These are phyloP conservation scores for Candida silvatica DNA, from an alignment of 805 yeast genomes.

Conservation along the genomic window DNA sequence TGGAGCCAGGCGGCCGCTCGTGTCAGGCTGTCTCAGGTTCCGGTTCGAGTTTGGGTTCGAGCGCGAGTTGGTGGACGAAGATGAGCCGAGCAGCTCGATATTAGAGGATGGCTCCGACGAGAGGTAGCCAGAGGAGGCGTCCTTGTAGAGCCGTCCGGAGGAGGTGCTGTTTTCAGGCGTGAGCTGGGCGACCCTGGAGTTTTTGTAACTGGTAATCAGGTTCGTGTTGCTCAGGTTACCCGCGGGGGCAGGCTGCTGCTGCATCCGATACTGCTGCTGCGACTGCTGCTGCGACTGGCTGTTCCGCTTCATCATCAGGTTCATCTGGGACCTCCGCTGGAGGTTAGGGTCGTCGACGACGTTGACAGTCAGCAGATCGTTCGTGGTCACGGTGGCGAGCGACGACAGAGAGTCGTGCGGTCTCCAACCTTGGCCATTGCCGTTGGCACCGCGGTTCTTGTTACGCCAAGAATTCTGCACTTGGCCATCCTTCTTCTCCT, in stretches of 20 bases:
- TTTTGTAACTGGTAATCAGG: conserved; percentile 2
- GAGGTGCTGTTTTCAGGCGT: background rate
- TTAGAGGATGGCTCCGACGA: conserved; percentile 2
- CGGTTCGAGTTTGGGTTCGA: too few species aligned
- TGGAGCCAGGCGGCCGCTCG: background rate
- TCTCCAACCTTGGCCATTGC: conserved; percentile 28
- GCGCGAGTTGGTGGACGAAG: background rate
- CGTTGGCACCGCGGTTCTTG: conserved; percentile 20
- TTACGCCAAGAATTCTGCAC: conserved; percentile 57
- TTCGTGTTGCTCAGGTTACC: background rate
- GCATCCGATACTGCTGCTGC: background rate
- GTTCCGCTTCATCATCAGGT: conserved; percentile 7
- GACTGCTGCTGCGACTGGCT: background rate
- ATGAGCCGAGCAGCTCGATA: conserved; percentile 2
- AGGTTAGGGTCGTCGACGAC: conserved; percentile 53
- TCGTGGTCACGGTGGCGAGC: conserved; percentile 77
- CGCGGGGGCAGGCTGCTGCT: background rate
- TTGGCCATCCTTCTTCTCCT: conserved; percentile 6
- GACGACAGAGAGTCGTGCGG: conserved; percentile 64
- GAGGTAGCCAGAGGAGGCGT: background rate
- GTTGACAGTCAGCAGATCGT: conserved; percentile 71
- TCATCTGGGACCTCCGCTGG: conserved; percentile 27
- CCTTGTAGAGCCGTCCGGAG: background rate
- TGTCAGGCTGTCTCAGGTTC: background rate
- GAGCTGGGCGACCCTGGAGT: conserved; percentile 1